phyloP scores from a whole-genome alignment of 208 protist genomes.

The Crithidia bombi region DNA sequence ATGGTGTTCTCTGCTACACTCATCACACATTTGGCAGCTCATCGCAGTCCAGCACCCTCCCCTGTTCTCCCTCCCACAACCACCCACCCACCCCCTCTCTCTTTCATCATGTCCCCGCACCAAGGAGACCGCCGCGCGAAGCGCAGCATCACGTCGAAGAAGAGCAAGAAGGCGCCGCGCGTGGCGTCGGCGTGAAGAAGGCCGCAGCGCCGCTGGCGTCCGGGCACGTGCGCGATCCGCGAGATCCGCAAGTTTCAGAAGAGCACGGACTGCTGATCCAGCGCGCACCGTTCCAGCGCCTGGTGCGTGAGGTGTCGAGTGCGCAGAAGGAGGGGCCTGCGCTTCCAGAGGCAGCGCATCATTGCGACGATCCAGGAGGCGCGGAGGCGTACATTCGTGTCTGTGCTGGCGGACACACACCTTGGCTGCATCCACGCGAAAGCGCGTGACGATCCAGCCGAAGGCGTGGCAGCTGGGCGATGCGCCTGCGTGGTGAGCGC shows the following conservation, averaged over 20 bases:
- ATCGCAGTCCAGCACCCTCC: not conserved
- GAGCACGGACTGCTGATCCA: constrained; percentile 88
- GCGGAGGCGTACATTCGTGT: constrained; percentile 92
- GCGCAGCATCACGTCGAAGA: constrained; percentile 96
- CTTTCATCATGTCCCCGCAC: constrained; percentile 94
- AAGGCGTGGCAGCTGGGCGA: constrained; percentile 63
- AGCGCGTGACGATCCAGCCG: constrained; percentile 86
- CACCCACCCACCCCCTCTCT: not conserved
- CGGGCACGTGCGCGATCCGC: no score
- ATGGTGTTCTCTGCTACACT: not conserved
- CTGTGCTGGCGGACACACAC: constrained; percentile 92
- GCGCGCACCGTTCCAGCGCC: constrained; percentile 88
- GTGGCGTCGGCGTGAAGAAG: constrained; percentile 96
- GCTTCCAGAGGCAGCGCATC: constrained; percentile 85
- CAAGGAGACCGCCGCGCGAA: constrained; percentile 97
- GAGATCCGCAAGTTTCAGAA: constrained; percentile 84
- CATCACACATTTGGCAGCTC: not conserved
- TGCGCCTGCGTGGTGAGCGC: constrained; percentile 12
- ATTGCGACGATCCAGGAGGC: no score
- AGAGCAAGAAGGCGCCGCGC: constrained; percentile 98
- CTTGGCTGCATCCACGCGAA: constrained; percentile 86
- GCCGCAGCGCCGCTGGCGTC: no score
- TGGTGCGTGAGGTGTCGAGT: constrained; percentile 86
- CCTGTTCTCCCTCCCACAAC: not conserved
- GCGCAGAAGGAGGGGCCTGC: constrained; percentile 71